These are phyloP conservation scores for Xylaria arbuscula DNA, from an alignment of 2,329 filamentous ascomycete genomes.

Conservation along the genomic window DNA sequence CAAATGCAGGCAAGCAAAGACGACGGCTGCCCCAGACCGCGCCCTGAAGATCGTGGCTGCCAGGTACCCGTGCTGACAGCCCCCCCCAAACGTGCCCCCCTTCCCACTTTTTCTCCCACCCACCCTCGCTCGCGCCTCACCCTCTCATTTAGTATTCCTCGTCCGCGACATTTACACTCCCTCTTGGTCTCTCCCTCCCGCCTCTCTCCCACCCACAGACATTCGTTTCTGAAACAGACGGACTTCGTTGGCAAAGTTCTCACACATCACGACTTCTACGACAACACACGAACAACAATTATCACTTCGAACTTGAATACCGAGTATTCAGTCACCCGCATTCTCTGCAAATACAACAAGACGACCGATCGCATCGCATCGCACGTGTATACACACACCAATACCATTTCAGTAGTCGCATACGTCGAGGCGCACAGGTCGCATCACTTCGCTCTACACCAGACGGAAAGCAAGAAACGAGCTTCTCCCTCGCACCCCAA, in stretches of 20 bases:
- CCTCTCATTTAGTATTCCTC: conserved; percentile 36
- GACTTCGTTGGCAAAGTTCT: conserved; percentile 52
- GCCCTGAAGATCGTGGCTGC: conserved; percentile 38
- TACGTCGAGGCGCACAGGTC: conserved; percentile 29
- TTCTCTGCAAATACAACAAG: conserved; percentile 40
- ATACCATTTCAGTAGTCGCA: conserved; percentile 23
- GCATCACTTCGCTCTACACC: conserved; percentile 33
- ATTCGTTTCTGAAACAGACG: conserved; percentile 42
- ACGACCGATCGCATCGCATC: conserved; percentile 26
- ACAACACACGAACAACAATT: conserved; percentile 30
- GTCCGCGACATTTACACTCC: conserved; percentile 17
- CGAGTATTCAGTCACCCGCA: conserved; percentile 46
- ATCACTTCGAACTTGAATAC: conserved; percentile 42
- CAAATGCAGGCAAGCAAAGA: conserved; percentile 26
- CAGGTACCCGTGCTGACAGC: conserved; percentile 44
- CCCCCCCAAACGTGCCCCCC: conserved; percentile 34
- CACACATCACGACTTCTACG: conserved; percentile 44
- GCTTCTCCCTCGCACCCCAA: conserved; percentile 11
- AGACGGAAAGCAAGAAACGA: conserved; percentile 23
- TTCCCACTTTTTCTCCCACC: conserved; percentile 34
- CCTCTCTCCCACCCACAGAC: conserved; percentile 25
- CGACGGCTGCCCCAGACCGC: conserved; percentile 9
- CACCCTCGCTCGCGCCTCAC: conserved; percentile 12
- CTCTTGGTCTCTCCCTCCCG: conserved; percentile 29
- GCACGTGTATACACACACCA: conserved; percentile 36